Evolutionary conservation across 192 early-diverging fungal genomes (phyloP), one percentile per base, ranked within the genome.

Genomic region (Coemansia sp.): DNA sequence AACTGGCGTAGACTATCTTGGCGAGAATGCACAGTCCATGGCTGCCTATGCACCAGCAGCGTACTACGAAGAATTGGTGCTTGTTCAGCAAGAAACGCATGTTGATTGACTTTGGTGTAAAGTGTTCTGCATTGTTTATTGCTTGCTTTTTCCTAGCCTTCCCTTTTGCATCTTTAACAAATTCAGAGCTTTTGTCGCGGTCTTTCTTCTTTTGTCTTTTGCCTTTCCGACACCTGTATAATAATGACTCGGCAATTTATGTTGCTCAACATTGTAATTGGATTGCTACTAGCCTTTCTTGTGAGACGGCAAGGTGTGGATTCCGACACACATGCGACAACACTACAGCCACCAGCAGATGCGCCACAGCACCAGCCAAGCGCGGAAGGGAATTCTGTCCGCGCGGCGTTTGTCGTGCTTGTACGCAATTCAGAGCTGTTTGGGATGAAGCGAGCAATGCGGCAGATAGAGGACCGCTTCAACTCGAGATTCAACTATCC

Each of bases 401-500:
- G 88, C 5, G 91, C 88, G 19, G 86, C 84, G 1, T 89, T 93
- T 79, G 88, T 94, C n/a, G 86, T 95, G 54, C 83, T 95, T 11
- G 87, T 90, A 22, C 83, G 90, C 32, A 92, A 95, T 51, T 73
- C 69, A 6, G 93, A 95, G 61, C 59, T 91, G 22, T 65, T 85
- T 32, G 87, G 80, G 16, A 86, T 92, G 56, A 72, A 81, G 46
- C 59, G 61, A n/a, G 77, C 91, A 0, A 85, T 95, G 65, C 86
- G 85, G 32, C 85, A 91, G 69, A 69, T 95, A 38, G 92, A 95
- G 69, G 86, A 92, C 63, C 79, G 92, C 38, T 94, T 94, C 76
- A 95, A 95, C 71, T 48, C 66, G 48, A 85, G 87, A 56, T 92
- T 87, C 78, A 85, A 91, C 62, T 96, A 95, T 69, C 92, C 93